These are phyloP conservation scores for Apiotrichum gracile DNA, from an alignment of 1,284 basidiomycete species.

Conservation along the genomic window DNA sequence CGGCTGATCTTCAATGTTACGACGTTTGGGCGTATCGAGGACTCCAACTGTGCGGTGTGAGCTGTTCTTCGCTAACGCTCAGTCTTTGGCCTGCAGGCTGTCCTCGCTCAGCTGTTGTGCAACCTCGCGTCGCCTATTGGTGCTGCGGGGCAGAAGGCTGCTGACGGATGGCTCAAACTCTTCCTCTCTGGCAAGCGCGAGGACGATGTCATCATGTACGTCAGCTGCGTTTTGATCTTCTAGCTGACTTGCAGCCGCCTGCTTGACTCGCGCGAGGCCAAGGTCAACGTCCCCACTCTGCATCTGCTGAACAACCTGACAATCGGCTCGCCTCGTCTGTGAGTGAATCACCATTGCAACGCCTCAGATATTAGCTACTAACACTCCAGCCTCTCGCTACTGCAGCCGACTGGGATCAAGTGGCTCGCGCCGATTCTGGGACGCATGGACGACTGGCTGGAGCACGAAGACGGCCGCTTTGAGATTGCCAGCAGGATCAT, in stretches of 20 bases:
- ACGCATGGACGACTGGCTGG: conserved; percentile 59
- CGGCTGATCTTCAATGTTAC: conserved; percentile 35
- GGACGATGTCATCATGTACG: conserved; percentile 63
- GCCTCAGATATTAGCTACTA: not conserved
- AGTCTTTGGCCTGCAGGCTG: conserved; percentile 35
- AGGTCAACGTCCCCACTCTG: conserved; percentile 58
- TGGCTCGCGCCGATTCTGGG: conserved; percentile 50
- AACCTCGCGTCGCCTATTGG: conserved; percentile 39
- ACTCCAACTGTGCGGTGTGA: conserved; percentile 27
- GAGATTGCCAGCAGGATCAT: conserved; percentile 61
- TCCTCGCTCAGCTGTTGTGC: conserved; percentile 37
- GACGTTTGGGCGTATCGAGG: conserved; percentile 37
- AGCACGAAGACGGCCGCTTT: conserved; percentile 61
- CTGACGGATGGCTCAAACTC: conserved; percentile 16
- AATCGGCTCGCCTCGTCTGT: conserved; percentile 58
- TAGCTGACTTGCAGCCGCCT: conserved; percentile 56
- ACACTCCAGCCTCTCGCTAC: conserved; percentile 1
- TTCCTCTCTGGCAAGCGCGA: conserved; percentile 36
- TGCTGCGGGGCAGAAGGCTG: conserved; percentile 11
- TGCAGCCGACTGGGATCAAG: conserved; percentile 18
- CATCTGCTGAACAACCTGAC: conserved; percentile 69
- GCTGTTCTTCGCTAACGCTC: not conserved
- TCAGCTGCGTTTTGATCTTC: not conserved
- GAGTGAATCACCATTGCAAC: conserved; percentile 36
- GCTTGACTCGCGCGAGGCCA: conserved; percentile 60